Evolutionary conservation across 352 stramenopile genomes (phyloP).

Genomic region (Phytophthora uliginosa): DNA sequence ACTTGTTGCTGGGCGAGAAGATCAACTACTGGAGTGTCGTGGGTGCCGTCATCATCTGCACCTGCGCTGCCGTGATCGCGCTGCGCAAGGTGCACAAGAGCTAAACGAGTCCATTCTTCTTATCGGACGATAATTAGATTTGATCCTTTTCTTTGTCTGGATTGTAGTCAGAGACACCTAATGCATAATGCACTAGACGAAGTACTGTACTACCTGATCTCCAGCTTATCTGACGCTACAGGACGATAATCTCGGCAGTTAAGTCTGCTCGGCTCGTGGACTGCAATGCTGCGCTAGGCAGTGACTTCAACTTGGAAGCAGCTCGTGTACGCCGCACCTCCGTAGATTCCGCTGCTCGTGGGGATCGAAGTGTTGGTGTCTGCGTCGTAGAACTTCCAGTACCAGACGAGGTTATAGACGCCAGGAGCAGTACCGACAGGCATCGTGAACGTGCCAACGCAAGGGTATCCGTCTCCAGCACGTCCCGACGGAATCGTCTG

Average conservation of each 20-base stretch:
- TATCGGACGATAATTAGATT: slow-evolving; percentile 21
- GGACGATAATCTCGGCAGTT: slow-evolving; percentile 11
- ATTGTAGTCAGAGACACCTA: slow-evolving; percentile 1
- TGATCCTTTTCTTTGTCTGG: slow-evolving; percentile 10
- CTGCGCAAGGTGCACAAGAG: slow-evolving; percentile 58
- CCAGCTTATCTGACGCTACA: slow-evolving; percentile 15
- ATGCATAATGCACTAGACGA: background rate
- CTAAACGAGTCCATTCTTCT: slow-evolving; percentile 13
- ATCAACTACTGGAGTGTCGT: slow-evolving; percentile 84
- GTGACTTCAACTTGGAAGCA: slow-evolving; percentile 73
- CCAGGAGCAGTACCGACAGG: slow-evolving; percentile 53
- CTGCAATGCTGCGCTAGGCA: slow-evolving; percentile 8
- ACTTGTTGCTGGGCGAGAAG: slow-evolving; percentile 60
- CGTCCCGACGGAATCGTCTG: slow-evolving; percentile 50
- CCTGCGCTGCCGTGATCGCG: slow-evolving; percentile 68
- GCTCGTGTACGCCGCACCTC: slow-evolving; percentile 68
- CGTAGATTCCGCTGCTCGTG: slow-evolving; percentile 55
- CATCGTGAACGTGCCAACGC: slow-evolving; percentile 58
- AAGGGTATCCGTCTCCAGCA: slow-evolving; percentile 63
- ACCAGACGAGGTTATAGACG: slow-evolving; percentile 78
- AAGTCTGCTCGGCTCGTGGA: background rate
- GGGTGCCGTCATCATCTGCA: slow-evolving; percentile 76
- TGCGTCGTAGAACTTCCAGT: slow-evolving; percentile 78
- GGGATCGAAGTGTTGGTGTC: slow-evolving; percentile 55
- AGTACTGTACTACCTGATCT: background rate